Base-by-base conservation (phyloP, 2,329 filamentous ascomycete species). In the Chaetomiaceae sp. region DNA sequence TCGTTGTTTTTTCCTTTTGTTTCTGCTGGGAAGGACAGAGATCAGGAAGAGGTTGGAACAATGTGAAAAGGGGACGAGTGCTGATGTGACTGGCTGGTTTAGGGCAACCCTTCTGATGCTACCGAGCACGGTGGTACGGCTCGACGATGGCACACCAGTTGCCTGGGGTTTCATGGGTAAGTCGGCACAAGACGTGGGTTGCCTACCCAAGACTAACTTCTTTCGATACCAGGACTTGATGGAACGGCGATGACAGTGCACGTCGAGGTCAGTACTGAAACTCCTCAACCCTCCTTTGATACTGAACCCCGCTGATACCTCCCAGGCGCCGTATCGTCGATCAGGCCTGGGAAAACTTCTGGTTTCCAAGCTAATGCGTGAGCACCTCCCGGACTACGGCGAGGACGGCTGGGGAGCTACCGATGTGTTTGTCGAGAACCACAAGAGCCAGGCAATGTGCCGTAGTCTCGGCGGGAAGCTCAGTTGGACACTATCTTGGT, bases 131-230 rank as follows among this genome's bases (percentile, higher is more conserved):
- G 68, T 72, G 1, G 66, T 82, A 17, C 73, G 74, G 46, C 62
- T 70, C 0, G 60, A 65, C 1, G 71, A 76, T 16, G 73, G 70
- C 1, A 74, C 68, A 1, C 73, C 77, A 0, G 67, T 87, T 5
- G 80, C 83, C 0, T 89, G 85, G 85, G 78, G 76, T 0, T 86
- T 88, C 44, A 62, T 81, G 4, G 73, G 74, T 72, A 44, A 45
- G 58, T 48, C 4, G 4, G n/a, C 14, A 23, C 14, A 3, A 5
- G n/a, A 6, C 19, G 13, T 38, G 14, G 10, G 17, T 1, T 27
- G n/a, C 10, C 20, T 8, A 5, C 5, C 4, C 3, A 19, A 47
- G 7, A 38, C 33, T 33, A 5, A n/a, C 14, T n/a, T 20, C 9
- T 9, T n/a, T 16, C 19, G 5, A 27, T 27, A 27, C 5, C 10